A percentile compares a stretch with the other conserved stretches of the same genome.
These are phyloP conservation scores for Crithidia thermophila DNA, from an alignment of 208 protist genomes.

Conservation along the genomic window DNA sequence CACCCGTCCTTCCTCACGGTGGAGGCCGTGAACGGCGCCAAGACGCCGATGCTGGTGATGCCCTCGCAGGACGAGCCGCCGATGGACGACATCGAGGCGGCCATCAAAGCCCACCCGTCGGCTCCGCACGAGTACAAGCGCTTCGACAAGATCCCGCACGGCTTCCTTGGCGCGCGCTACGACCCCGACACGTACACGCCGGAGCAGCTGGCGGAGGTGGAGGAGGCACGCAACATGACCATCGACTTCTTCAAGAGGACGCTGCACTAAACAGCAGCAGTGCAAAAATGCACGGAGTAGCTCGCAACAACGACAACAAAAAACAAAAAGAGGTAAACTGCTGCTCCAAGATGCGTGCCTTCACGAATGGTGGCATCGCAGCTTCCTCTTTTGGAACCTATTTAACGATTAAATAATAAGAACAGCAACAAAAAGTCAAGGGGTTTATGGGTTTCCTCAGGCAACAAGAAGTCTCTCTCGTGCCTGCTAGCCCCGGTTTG, in stretches of 20 bases:
- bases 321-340: too few relatives aligned
- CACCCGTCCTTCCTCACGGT: constrained; percentile 49
- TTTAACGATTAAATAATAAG: too few relatives aligned
- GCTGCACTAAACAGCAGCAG: too few relatives aligned
- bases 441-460: too few relatives aligned
- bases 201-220: constrained; percentile 34
- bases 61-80: constrained; percentile 51
- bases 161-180: constrained; percentile 56
- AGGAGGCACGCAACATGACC: constrained; percentile 30
- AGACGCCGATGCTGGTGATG: constrained; percentile 51
- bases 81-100: constrained; percentile 43
- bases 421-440: too few relatives aligned
- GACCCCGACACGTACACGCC: constrained; percentile 36
- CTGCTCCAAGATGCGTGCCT: too few relatives aligned
- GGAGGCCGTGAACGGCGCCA: constrained; percentile 16
- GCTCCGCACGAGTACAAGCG: constrained; percentile 37
- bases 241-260: constrained; percentile 47
- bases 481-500: too few relatives aligned
- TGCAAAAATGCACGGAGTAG: too few relatives aligned
- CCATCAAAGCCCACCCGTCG: constrained; percentile 27
- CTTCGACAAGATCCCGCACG: constrained; percentile 48
- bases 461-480: too few relatives aligned
- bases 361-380: too few relatives aligned
- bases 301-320: too few relatives aligned
- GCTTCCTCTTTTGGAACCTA: too few relatives aligned